phyloP scores from a whole-genome alignment of 2,329 filamentous ascomycete species.

The Ophiostoma ips region DNA sequence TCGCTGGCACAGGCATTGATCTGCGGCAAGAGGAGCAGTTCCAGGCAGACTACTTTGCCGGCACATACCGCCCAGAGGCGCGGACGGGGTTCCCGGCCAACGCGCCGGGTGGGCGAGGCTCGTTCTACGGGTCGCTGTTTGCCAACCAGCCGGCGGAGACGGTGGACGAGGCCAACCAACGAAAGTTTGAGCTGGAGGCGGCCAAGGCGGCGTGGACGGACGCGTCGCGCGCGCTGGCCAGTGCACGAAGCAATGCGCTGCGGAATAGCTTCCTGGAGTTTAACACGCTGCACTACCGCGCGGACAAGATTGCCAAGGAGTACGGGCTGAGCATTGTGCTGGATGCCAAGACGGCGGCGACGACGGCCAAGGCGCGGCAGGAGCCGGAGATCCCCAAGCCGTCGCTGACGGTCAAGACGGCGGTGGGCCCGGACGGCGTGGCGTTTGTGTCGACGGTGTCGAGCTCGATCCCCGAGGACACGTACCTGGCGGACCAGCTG shows the following conservation, averaged over 20 bases:
- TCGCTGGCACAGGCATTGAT: conserved; percentile 77
- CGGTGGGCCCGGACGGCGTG: conserved; percentile 45
- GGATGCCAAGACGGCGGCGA: conserved; percentile 34
- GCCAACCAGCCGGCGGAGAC: conserved; percentile 47
- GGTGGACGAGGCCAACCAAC: conserved; percentile 35
- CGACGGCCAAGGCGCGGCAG: conserved; percentile 33
- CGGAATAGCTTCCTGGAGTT: conserved; percentile 60
- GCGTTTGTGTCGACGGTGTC: conserved; percentile 49
- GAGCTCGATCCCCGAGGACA: conserved; percentile 60
- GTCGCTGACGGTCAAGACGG: conserved; percentile 38
- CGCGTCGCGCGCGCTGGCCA: conserved; percentile 47
- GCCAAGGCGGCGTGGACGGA: conserved; percentile 52
- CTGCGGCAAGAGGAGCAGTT: conserved; percentile 75
- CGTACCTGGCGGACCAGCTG: conserved; percentile 67
- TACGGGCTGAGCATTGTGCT: conserved; percentile 42
- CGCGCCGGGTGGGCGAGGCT: conserved; percentile 37
- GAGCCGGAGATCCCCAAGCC: conserved; percentile 37
- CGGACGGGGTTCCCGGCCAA: conserved; percentile 42
- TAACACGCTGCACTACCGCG: conserved; percentile 44
- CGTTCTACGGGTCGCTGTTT: conserved; percentile 51
- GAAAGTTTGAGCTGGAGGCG: conserved; percentile 51
- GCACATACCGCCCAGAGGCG: conserved; percentile 28
- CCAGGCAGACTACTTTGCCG: conserved; percentile 52
- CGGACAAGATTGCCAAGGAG: conserved; percentile 43
- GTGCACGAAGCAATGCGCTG: conserved; percentile 52